These are phyloP conservation scores for Saxophila tyrrhenica DNA, from an alignment of 495 filamentous ascomycete genomes.

Conservation along the genomic window DNA sequence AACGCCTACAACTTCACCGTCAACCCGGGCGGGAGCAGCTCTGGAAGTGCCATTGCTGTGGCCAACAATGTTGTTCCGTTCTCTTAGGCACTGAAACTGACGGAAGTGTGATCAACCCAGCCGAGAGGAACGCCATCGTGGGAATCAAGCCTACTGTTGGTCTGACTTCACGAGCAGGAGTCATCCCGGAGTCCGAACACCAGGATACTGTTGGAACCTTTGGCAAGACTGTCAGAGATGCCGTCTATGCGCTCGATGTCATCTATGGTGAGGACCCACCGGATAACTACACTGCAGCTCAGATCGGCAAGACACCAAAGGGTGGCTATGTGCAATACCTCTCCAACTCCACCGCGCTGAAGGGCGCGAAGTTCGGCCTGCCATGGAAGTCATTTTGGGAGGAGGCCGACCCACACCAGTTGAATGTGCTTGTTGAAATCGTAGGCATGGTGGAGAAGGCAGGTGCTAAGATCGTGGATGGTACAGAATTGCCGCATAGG, in stretches of 20 bases:
- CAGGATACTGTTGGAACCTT: constrained; percentile 60
- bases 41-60: constrained; percentile 51
- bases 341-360: constrained; percentile 39
- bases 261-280: constrained; percentile 48
- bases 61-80: constrained; percentile 50
- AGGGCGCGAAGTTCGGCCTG: constrained; percentile 55
- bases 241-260: constrained; percentile 51
- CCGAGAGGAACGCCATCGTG: constrained; percentile 52
- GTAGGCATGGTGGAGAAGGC: constrained; percentile 43
- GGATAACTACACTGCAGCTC: constrained; percentile 50
- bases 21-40: constrained; percentile 55
- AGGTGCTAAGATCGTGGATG: constrained; percentile 59
- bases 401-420: constrained; percentile 42
- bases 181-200: constrained; percentile 54
- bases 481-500: constrained; percentile 54
- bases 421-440: constrained; percentile 40
- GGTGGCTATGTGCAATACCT: constrained; percentile 48
- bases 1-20: constrained; percentile 59
- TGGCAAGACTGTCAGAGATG: constrained; percentile 54
- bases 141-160: constrained; percentile 61
- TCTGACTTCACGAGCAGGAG: constrained; percentile 47
- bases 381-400: constrained; percentile 62
- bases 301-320: constrained; percentile 40
- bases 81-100: constrained; percentile 66
- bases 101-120: constrained; percentile 61